Evolutionary conservation across 2,329 filamentous ascomycete species (phyloP).

Genomic region (Trichophyton benhamiae): DNA sequence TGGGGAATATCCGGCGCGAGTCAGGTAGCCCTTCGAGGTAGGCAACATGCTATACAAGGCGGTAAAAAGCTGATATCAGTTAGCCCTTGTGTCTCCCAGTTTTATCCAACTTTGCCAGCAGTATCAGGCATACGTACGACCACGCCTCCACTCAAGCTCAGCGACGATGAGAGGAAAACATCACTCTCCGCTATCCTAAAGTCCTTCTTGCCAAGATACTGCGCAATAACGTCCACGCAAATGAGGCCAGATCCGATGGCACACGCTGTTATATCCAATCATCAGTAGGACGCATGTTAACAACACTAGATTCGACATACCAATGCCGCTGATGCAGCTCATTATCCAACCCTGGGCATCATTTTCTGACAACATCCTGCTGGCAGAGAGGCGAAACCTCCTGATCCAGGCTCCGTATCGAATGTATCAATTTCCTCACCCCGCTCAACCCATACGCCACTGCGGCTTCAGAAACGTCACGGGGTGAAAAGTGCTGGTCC

Average conservation of each 20-base stretch:
- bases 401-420: neutral
- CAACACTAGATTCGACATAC: constrained; percentile 28
- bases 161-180: constrained; percentile 70
- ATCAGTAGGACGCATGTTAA: neutral
- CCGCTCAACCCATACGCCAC: neutral
- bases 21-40: constrained; percentile 66
- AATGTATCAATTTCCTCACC: neutral
- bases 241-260: constrained; percentile 71
- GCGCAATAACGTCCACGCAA: constrained; percentile 69
- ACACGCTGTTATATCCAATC: constrained; percentile 29
- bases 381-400: neutral
- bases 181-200: constrained; percentile 88
- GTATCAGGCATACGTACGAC: constrained; percentile 56
- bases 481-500: neutral
- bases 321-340: constrained; percentile 67
- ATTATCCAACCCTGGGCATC: constrained; percentile 92
- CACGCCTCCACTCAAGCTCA: constrained; percentile 89
- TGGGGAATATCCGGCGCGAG: constrained; percentile 53
- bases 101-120: too few relatives aligned
- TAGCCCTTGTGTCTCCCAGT: neutral
- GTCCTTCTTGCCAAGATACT: constrained; percentile 58
- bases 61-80: constrained; percentile 60
- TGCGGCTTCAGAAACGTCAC: neutral
- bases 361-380: constrained; percentile 41
- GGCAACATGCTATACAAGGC: constrained; percentile 88